phyloP scores from a whole-genome alignment of 2,329 filamentous ascomycete species.

The Fusarium concolor region DNA sequence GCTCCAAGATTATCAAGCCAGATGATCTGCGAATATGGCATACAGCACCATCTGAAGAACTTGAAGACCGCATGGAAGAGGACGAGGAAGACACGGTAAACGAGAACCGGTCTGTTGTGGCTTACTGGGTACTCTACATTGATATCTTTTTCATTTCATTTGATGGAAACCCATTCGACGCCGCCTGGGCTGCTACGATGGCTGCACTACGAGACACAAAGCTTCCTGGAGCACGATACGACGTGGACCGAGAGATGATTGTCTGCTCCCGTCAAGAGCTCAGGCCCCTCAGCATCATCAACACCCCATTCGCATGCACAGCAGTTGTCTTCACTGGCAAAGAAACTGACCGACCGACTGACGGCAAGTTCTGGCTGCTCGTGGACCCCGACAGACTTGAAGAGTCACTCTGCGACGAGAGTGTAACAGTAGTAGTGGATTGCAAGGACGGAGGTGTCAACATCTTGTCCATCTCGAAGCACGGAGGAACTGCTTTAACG shows the following conservation, averaged over 20 bases:
- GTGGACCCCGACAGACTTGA: constrained; percentile 92
- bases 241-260: constrained; percentile 81
- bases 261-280: constrained; percentile 75
- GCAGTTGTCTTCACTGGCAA: constrained; percentile 81
- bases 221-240: constrained; percentile 84
- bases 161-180: constrained; percentile 92
- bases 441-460: constrained; percentile 62
- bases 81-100: constrained; percentile 50
- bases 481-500: constrained; percentile 78
- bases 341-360: constrained; percentile 59
- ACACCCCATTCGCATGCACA: constrained; percentile 80
- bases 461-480: constrained; percentile 82
- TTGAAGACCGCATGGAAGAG: constrained; percentile 55
- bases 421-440: constrained; percentile 86
- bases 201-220: constrained; percentile 83
- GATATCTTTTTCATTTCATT: constrained; percentile 95
- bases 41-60: constrained; percentile 61
- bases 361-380: constrained; percentile 77
- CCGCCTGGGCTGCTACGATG: constrained; percentile 85
- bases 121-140: constrained; percentile 95
- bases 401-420: constrained; percentile 85
- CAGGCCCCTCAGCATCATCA: constrained; percentile 68
- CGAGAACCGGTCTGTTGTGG: constrained; percentile 69
- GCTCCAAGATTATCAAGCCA: constrained; percentile 72
- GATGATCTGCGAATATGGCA: constrained; percentile 81